These are phyloP conservation scores for Aspergillus fijiensis DNA, from an alignment of 2,329 filamentous ascomycete genomes.

Conservation along the genomic window DNA sequence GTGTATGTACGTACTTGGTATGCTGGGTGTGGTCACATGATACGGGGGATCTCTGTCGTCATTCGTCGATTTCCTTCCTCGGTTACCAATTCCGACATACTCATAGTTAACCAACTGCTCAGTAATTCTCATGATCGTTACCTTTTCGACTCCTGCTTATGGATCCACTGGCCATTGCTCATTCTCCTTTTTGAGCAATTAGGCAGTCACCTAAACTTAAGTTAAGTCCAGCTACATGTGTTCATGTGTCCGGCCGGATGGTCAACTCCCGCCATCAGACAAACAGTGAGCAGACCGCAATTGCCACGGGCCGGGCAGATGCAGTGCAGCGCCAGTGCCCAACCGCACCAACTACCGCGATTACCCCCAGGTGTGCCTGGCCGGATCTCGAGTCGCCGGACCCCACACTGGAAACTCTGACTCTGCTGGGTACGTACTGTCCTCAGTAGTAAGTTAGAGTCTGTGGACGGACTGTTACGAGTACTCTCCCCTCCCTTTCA, in stretches of 20 bases:
- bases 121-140: too few relatives aligned
- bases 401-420: not conserved
- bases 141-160: not conserved
- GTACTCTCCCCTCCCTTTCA: not conserved
- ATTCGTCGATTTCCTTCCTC: not conserved
- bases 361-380: slow-evolving; percentile 3
- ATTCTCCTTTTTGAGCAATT: not conserved
- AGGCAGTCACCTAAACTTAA: not conserved
- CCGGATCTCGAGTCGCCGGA: slow-evolving; percentile 1
- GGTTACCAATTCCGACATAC: not conserved
- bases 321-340: slow-evolving; percentile 3
- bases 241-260: slow-evolving; percentile 1
- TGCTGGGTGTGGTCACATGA: not conserved
- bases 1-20: too few relatives aligned
- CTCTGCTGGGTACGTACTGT: not conserved
- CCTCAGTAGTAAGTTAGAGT: too few relatives aligned
- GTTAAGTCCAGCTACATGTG: too few relatives aligned
- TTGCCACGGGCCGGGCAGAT: slow-evolving; percentile 3
- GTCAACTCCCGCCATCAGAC: slow-evolving; percentile 13
- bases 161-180: not conserved
- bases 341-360: slow-evolving; percentile 8
- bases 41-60: not conserved
- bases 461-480: too few relatives aligned
- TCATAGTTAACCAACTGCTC: too few relatives aligned
- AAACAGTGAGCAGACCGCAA: slow-evolving; percentile 9